A percentile compares a stretch with the other conserved stretches of the same genome.
These are phyloP conservation scores for Lactifluus volemus DNA, from an alignment of 768 basidiomycete genomes.

Conservation along the genomic window DNA sequence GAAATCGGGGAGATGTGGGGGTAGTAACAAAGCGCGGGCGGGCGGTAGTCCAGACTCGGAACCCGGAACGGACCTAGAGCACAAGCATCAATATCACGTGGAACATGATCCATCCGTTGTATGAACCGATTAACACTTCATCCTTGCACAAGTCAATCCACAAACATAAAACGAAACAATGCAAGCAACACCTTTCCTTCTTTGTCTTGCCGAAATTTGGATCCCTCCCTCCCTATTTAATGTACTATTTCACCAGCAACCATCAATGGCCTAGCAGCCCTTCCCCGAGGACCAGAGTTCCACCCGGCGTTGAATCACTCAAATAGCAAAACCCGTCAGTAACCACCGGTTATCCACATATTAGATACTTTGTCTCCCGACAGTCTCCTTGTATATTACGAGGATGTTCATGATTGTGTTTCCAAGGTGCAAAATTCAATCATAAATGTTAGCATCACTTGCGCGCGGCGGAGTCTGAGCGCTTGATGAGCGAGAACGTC, in stretches of 20 bases:
- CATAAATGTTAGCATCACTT: neutral
- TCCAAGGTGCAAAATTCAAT: neutral
- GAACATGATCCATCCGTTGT: neutral
- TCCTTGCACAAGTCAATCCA: neutral
- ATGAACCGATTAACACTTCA: neutral
- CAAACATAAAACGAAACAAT: neutral
- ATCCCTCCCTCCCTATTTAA: neutral
- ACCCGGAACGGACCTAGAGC: neutral
- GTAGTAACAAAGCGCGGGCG: neutral
- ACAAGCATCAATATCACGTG: neutral
- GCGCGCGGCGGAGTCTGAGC: neutral
- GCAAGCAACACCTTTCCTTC: constrained; percentile 4
- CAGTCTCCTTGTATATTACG: constrained; percentile 2
- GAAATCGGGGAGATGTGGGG: constrained; percentile 55
- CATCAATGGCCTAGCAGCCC: neutral
- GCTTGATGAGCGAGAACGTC: neutral
- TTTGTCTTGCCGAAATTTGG: neutral
- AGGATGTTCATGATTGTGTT: neutral
- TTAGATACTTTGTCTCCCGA: neutral
- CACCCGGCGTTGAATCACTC: neutral
- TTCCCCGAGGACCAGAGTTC: neutral
- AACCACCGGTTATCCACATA: neutral
- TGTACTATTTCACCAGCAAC: constrained; percentile 7
- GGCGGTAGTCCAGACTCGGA: constrained; percentile 19
- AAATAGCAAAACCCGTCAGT: neutral